phyloP scores from a whole-genome alignment of 257 asterid species.

The Solanum virginianum region DNA sequence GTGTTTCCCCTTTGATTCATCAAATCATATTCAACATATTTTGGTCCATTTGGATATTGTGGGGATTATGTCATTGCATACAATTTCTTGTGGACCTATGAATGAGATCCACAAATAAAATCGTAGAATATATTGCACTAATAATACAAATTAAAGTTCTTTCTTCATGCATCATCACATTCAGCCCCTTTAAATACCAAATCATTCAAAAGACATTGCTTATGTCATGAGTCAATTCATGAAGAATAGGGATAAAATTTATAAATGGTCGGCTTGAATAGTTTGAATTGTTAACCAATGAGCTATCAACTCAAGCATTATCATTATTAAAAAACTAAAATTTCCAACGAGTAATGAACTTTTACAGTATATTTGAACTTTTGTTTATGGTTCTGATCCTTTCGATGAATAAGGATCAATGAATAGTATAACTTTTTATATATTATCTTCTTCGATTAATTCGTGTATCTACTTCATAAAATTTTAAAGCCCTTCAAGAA shows the following conservation, averaged over 20 bases:
- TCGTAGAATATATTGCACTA: not conserved
- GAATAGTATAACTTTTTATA: too few species aligned
- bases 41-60: not conserved
- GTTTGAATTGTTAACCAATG: not conserved
- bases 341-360: not conserved
- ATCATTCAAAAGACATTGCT: not conserved
- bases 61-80: constrained; percentile 1
- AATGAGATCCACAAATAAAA: not conserved
- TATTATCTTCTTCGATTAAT: too few species aligned
- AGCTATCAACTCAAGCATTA: not conserved
- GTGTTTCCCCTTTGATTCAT: not conserved
- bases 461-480: too few species aligned
- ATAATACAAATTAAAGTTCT: not conserved
- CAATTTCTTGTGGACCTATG: not conserved
- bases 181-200: not conserved
- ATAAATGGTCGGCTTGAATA: not conserved
- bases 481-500: too few species aligned
- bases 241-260: not conserved
- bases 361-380: too few species aligned
- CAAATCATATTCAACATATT: not conserved
- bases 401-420: too few species aligned
- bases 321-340: not conserved
- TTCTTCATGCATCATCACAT: not conserved
- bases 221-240: not conserved
- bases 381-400: too few species aligned